These are phyloP conservation scores for Penicillium decumbens DNA, from an alignment of 2,329 filamentous ascomycete species.

Conservation along the genomic window DNA sequence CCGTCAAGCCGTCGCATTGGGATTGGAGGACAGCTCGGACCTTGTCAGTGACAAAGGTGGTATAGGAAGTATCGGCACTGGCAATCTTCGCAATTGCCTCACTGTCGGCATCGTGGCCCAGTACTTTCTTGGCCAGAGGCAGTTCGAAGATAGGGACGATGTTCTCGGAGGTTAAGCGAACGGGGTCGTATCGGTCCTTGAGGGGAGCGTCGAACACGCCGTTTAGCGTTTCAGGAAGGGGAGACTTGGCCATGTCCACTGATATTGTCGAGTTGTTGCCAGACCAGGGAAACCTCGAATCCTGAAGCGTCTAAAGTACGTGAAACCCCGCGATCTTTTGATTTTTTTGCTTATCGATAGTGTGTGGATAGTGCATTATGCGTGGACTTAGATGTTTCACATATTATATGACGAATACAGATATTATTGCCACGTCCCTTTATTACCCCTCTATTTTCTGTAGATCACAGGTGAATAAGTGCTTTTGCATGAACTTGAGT, in stretches of 20 bases:
- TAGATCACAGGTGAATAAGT: not conserved
- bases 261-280: conserved; percentile 2
- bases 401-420: not conserved
- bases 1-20: conserved; percentile 19
- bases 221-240: conserved; percentile 30
- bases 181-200: conserved; percentile 32
- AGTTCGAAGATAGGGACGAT: conserved; percentile 32
- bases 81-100: conserved; percentile 29
- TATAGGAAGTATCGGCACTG: conserved; percentile 34
- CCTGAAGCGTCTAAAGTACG: conserved; percentile 16
- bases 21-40: conserved; percentile 23
- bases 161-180: conserved; percentile 33
- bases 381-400: conserved; percentile 5
- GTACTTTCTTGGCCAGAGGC: conserved; percentile 37
- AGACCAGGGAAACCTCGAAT: conserved; percentile 5
- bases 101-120: conserved; percentile 34
- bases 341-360: conserved; percentile 28
- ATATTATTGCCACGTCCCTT: conserved; percentile 1
- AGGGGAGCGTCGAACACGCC: conserved; percentile 31
- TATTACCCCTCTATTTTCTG: not conserved
- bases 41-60: conserved; percentile 36
- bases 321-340: conserved; percentile 26
- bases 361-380: conserved; percentile 13
- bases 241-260: conserved; percentile 26
- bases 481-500: not conserved